Evolutionary conservation across 148 eudicot species (phyloP).

Genomic region (Gaultheria prostrata): DNA sequence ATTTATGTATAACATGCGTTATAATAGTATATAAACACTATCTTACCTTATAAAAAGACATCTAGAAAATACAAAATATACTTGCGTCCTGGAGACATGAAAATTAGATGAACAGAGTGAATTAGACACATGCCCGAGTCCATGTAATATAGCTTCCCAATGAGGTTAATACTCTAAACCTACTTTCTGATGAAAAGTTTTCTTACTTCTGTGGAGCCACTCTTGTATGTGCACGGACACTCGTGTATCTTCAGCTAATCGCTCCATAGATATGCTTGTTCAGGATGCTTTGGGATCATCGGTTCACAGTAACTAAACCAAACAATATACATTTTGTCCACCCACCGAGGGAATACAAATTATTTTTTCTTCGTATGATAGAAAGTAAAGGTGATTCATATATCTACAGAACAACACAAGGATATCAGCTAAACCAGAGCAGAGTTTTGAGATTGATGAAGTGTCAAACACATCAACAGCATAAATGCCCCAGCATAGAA

Average conservation of each 20-base stretch:
- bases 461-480: neutral
- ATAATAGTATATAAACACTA: neutral
- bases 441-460: neutral
- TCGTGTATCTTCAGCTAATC: neutral
- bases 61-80: neutral
- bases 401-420: neutral
- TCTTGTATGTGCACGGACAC: neutral
- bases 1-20: neutral
- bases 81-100: neutral
- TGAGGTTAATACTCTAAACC: neutral
- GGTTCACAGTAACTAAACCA: neutral
- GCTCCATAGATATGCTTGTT: neutral
- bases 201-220: neutral
- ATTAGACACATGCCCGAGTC: neutral
- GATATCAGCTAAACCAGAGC: neutral
- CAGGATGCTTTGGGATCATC: neutral
- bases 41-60: neutral
- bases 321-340: neutral
- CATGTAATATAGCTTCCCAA: neutral
- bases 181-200: neutral
- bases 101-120: neutral
- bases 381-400: neutral
- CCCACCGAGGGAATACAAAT: neutral
- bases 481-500: slow-evolving; percentile 2
- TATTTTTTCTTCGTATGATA: neutral